Conservation (phyloP, 2,329 filamentous ascomycete species). For the Exophiala xenobiotica region DNA sequence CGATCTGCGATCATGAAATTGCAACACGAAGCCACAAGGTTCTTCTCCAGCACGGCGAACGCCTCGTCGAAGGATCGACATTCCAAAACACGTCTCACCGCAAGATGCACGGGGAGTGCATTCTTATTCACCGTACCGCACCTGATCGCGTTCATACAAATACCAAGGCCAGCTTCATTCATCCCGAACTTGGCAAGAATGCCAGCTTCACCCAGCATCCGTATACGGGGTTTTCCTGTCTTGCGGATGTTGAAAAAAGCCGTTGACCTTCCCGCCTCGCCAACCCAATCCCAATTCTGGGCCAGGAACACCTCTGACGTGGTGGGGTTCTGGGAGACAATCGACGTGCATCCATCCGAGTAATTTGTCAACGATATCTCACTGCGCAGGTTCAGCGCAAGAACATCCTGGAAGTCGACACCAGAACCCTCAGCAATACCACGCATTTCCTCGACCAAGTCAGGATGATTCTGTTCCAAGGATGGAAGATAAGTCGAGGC, state of each 20-base stretch:
- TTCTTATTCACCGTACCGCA: slow-evolving; percentile 54
- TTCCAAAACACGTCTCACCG: slow-evolving; percentile 57
- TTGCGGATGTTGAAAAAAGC: slow-evolving; percentile 49
- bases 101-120: slow-evolving; percentile 61
- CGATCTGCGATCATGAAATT: slow-evolving; percentile 6
- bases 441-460: slow-evolving; percentile 34
- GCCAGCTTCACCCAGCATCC: slow-evolving; percentile 55
- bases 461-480: slow-evolving; percentile 36
- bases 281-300: slow-evolving; percentile 60
- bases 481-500: slow-evolving; percentile 44
- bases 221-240: slow-evolving; percentile 45
- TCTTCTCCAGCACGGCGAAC: neutral
- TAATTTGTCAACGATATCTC: slow-evolving; percentile 45
- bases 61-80: slow-evolving; percentile 49
- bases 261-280: slow-evolving; percentile 34
- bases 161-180: slow-evolving; percentile 59
- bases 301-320: slow-evolving; percentile 41
- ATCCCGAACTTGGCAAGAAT: slow-evolving; percentile 66
- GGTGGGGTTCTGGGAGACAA: slow-evolving; percentile 47
- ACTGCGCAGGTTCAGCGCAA: slow-evolving; percentile 59
- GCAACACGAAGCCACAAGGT: slow-evolving; percentile 2
- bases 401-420: slow-evolving; percentile 49
- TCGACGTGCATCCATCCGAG: slow-evolving; percentile 55
- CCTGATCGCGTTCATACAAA: slow-evolving; percentile 62
- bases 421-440: slow-evolving; percentile 54